Conservation (phyloP, 2,329 filamentous ascomycete species). For the Fusarium albosuccineum region DNA sequence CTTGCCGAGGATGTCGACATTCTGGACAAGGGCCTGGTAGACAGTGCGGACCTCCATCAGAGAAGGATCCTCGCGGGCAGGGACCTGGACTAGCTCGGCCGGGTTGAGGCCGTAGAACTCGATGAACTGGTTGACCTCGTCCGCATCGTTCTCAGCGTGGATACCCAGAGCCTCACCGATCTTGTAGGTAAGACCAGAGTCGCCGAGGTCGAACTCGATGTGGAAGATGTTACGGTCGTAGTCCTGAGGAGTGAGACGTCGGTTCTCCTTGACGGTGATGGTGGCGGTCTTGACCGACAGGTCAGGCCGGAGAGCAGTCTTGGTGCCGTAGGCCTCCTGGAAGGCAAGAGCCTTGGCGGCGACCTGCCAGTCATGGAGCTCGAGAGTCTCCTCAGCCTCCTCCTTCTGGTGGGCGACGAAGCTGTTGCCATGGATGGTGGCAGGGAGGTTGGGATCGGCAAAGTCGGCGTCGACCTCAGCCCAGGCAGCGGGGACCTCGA, state of each 20-base stretch:
- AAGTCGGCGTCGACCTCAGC: constrained; percentile 71
- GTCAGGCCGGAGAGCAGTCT: constrained; percentile 83
- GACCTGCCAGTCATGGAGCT: constrained; percentile 81
- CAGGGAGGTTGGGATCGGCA: constrained; percentile 66
- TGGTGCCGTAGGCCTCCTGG: constrained; percentile 91
- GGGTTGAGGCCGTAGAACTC: constrained; percentile 87
- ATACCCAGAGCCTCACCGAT: constrained; percentile 98
- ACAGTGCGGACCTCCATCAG: constrained; percentile 90
- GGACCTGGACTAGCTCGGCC: constrained; percentile 90
- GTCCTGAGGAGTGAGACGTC: constrained; percentile 84
- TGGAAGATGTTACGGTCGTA: constrained; percentile 99
- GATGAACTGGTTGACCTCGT: constrained; percentile 87
- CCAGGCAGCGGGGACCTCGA: constrained; percentile 87
- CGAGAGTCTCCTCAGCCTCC: constrained; percentile 75
- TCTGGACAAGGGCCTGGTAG: constrained; percentile 91
- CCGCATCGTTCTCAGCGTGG: constrained; percentile 91
- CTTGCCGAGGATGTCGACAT: constrained; percentile 95
- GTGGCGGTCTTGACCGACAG: constrained; percentile 86
- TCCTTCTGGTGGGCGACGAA: constrained; percentile 84
- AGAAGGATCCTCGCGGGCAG: constrained; percentile 80
- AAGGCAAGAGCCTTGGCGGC: constrained; percentile 90
- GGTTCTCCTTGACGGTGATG: constrained; percentile 94
- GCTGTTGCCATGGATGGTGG: constrained; percentile 80
- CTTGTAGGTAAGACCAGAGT: constrained; percentile 93
- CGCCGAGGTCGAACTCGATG: constrained; percentile 96